Base-by-base conservation (phyloP, 2,329 filamentous ascomycete species). In the Scedosporium dehoogii region DNA sequence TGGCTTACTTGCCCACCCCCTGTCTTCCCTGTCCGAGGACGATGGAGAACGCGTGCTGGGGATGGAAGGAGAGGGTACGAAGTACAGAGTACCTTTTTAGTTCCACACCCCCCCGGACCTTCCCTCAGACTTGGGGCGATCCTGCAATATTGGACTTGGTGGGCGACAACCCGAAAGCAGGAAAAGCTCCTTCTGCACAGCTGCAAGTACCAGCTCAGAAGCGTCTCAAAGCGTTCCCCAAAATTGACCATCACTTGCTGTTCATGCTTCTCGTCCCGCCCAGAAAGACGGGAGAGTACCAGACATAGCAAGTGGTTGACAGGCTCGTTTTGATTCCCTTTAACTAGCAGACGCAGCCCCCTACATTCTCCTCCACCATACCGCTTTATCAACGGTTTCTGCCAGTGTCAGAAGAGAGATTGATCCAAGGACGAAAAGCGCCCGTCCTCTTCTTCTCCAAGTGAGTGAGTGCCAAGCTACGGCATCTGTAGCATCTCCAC, bases 1-100 rank as follows among this genome's bases (percentile, higher is more conserved):
- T 60, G 62, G 56, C 55, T 62, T 64, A 61, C 64, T 64, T 62
- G 67, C 68, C 66, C 67, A 66, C 66, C 61, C 65, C 67, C 29
- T 33, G 66, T 67, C 68, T 69, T 64, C 63, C 67, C 66, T 63
- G 58, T 4, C n/a, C 59, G 27, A 58, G 33, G 55, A 27, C n/a
- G 55, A n/a, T 27, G 23, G 27, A 38, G n/a, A 5, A 7, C 23
- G 33, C n/a, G 33, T 33, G 55, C 25, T 38, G 33, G 29, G 29
- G 33, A 38, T 12, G 33, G 33, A 38, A 38, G 33, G 33, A 38
- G 33, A 10, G 33, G 33, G 33, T 38, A 38, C 33, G 33, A 38
- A 38, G 33, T 23, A 38, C 55, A 12, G 7, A 23, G 53, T 29
- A n/a, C 16, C n/a, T n/a, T n/a, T n/a, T n/a, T n/a, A 4, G 25